phyloP scores from a whole-genome alignment of 768 basidiomycete genomes.

The Lepiota venenata region DNA sequence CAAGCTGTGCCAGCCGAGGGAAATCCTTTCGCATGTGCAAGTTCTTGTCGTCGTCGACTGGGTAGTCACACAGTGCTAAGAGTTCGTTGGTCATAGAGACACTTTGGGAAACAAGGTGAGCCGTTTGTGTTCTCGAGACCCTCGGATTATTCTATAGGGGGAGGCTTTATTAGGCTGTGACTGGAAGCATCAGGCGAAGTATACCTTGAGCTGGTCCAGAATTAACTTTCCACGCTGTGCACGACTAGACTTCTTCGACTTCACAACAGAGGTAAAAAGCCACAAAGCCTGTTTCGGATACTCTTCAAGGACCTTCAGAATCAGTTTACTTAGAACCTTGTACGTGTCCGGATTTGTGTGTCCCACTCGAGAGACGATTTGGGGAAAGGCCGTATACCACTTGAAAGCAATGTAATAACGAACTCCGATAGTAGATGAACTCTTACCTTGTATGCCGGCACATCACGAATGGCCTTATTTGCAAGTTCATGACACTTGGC shows the following conservation, averaged over 20 bases:
- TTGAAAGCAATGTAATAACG: constrained; percentile 26
- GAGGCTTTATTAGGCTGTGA: background rate
- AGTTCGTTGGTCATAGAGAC: constrained; percentile 66
- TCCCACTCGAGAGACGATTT: constrained; percentile 92
- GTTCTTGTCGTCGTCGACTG: constrained; percentile 36
- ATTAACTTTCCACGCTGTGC: constrained; percentile 57
- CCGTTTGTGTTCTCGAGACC: constrained; percentile 29
- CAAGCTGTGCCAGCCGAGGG: constrained; percentile 50
- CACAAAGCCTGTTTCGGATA: constrained; percentile 93
- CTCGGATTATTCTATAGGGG: constrained; percentile 1
- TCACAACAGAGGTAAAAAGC: constrained; percentile 86
- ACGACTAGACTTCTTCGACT: constrained; percentile 71
- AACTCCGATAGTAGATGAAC: background rate
- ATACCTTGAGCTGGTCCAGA: constrained; percentile 55
- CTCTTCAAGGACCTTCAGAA: constrained; percentile 66
- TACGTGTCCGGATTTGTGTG: constrained; percentile 65
- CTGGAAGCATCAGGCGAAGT: constrained; percentile 9
- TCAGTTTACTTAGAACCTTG: constrained; percentile 57
- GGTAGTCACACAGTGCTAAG: constrained; percentile 60
- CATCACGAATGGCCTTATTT: constrained; percentile 47
- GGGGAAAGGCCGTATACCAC: constrained; percentile 97
- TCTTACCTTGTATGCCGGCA: constrained; percentile 74
- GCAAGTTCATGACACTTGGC: constrained; percentile 56
- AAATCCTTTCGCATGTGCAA: constrained; percentile 54
- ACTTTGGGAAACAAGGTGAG: constrained; percentile 50